phyloP scores from a whole-genome alignment of 2,329 filamentous ascomycete species.

The Ascochyta lentis region DNA sequence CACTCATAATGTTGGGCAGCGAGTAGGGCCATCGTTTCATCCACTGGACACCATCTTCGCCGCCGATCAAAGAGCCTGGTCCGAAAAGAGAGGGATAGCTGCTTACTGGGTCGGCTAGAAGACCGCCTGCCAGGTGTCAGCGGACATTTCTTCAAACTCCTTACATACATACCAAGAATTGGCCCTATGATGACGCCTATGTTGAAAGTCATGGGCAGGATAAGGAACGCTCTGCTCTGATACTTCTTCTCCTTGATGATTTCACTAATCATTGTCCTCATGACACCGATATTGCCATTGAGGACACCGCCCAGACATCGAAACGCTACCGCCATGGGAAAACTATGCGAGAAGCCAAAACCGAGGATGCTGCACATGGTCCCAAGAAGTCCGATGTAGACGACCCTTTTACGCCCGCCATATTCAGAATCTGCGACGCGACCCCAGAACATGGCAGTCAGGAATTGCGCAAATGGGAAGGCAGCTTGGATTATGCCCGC shows the following conservation, averaged over 20 bases:
- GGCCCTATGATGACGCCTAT: conserved; percentile 57
- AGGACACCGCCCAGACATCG: conserved; percentile 69
- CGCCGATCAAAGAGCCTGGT: conserved; percentile 62
- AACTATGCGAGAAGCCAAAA: conserved; percentile 72
- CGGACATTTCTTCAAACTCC: neutral
- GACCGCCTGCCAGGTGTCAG: conserved; percentile 61
- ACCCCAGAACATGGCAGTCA: conserved; percentile 85
- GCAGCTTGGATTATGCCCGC: conserved; percentile 78
- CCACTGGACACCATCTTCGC: conserved; percentile 66
- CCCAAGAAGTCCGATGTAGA: conserved; percentile 77
- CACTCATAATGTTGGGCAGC: conserved; percentile 72
- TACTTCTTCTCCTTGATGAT: conserved; percentile 74
- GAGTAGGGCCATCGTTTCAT: conserved; percentile 72
- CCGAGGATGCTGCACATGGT: conserved; percentile 70
- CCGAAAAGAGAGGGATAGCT: conserved; percentile 70
- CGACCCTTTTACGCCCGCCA: conserved; percentile 75
- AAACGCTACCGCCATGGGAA: conserved; percentile 68
- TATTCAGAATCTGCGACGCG: conserved; percentile 68
- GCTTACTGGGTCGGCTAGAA: conserved; percentile 70
- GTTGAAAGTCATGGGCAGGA: conserved; percentile 74
- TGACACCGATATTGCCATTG: conserved; percentile 77
- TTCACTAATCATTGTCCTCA: conserved; percentile 77
- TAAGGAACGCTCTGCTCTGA: conserved; percentile 62
- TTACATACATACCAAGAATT: conserved; percentile 39
- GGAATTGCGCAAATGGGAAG: conserved; percentile 82